Base-by-base conservation (phyloP, 805 yeast species). In the Myxozyma neotropica region DNA sequence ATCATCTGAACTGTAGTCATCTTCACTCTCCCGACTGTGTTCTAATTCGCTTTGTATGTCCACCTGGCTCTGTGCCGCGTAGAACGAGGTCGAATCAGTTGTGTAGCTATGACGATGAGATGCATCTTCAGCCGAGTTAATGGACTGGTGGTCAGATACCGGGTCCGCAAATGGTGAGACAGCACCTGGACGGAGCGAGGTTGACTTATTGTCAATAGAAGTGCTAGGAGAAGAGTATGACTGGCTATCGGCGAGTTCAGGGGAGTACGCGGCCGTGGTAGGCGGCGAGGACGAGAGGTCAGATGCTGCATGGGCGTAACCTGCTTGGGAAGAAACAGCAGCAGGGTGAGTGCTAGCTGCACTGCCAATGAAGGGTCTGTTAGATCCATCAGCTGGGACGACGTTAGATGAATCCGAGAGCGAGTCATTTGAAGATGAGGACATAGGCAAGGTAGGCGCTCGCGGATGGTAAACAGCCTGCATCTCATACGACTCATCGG, bases 401-500 rank as follows among this genome's bases (percentile, higher is more conserved):
- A 27, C 35, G 26, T 1, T 21, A 12, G 44, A 38, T n/a, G 53
- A 44, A 42, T 52, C 57, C 21, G 61, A 58, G 12, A 23, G 46
- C 19, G 48, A 38, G 10, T 23, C 26, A 17, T 31, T 49, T 3
- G 55, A 52, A 12, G 43, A 24, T 10, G 53, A 39, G n/a, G 53
- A n/a, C n/a, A n/a, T 31, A 17, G 51, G 53, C n/a, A 39, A 7
- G 19, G 21, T 15, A 15, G 35, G 21, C 8, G 48, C 43, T 8
- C 21, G 23, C 4, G 58, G 58, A 12, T 33, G 44, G 49, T 48
- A 35, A 15, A 60, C 55, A 24, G 44, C 19, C 23, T 50, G 55
- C 64, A 60, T 53, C 36, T 60, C 61, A 36, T 56, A 60, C 12
- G 54, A 53, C 39, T 56, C 64, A 19, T 13, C 31, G 3, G 33